Conservation (phyloP, 2,329 filamentous ascomycete species). For the Pseudopyrenochaeta lycopersici region DNA sequence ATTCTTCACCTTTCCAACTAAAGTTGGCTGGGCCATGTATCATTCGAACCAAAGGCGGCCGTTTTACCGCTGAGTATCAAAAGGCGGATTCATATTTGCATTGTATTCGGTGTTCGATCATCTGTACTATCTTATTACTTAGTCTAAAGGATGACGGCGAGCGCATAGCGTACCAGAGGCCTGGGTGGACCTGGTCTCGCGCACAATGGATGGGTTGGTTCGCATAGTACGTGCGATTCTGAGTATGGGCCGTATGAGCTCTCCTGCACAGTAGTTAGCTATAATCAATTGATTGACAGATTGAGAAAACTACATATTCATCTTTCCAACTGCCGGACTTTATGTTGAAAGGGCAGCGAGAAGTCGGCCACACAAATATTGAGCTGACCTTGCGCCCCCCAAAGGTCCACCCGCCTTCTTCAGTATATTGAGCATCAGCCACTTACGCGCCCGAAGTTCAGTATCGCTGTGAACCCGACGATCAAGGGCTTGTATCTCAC, state of each 20-base stretch:
- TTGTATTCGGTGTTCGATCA: conserved; percentile 6
- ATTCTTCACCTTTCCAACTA: conserved; percentile 6
- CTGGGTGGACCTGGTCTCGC: not conserved
- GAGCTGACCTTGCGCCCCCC: no score
- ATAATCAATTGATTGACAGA: no score
- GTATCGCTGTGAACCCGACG: no score
- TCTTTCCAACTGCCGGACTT: no score
- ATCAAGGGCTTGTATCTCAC: no score
- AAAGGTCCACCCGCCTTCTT: no score
- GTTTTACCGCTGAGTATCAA: not conserved
- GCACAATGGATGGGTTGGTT: not conserved
- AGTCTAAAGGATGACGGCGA: not conserved
- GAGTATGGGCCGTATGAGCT: not conserved
- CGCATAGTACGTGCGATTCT: not conserved
- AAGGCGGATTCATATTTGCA: conserved; percentile 3
- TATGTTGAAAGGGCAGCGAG: no score
- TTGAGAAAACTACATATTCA: no score
- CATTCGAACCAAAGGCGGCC: conserved; percentile 10
- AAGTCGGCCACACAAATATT: no score
- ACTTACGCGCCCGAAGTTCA: no score
- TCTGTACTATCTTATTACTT: not conserved
- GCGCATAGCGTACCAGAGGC: not conserved
- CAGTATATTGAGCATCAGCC: no score
- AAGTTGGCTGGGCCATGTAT: conserved; percentile 1
- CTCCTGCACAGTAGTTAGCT: no score